A percentile compares a stretch with the other conserved stretches of the same genome.
Conservation (phyloP, 768 basidiomycete genomes). For the Termitomyces sp. region DNA sequence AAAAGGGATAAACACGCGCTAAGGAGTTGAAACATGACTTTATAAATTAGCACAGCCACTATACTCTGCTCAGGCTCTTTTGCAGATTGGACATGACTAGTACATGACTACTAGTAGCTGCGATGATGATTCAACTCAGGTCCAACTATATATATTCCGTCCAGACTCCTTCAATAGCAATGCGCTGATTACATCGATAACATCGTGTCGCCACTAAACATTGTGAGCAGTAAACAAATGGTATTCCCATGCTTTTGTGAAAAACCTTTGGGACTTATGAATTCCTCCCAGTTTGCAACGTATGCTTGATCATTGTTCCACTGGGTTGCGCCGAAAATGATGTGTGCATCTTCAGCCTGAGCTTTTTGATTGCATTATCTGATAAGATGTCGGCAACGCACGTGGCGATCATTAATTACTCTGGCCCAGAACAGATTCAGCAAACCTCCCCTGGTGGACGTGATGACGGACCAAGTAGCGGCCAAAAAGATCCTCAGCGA, state of each 20-base stretch:
- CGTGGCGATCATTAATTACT: slow-evolving; percentile 3
- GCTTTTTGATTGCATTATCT: background rate
- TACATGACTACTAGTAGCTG: too few relatives aligned
- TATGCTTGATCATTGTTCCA: background rate
- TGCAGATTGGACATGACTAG: too few relatives aligned
- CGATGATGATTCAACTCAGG: background rate
- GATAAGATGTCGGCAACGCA: background rate
- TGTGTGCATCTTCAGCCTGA: background rate
- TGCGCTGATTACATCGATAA: background rate
- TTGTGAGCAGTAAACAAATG: background rate
- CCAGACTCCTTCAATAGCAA: slow-evolving; percentile 17
- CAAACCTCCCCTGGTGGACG: slow-evolving; percentile 12
- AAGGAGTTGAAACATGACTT: background rate
- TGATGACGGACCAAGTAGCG: slow-evolving; percentile 57
- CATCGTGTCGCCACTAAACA: too few relatives aligned
- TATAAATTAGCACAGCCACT: slow-evolving; percentile 21
- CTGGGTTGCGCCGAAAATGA: background rate
- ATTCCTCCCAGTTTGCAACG: background rate
- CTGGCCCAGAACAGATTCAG: background rate
- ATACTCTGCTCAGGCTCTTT: background rate
- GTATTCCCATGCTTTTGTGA: background rate
- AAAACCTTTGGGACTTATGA: background rate
- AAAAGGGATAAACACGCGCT: background rate
- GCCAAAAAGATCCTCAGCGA: slow-evolving; percentile 73
- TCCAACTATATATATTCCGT: background rate